Evolutionary conservation across 257 asterid species (phyloP).

Genomic region (Jaltomata sinuosa): DNA sequence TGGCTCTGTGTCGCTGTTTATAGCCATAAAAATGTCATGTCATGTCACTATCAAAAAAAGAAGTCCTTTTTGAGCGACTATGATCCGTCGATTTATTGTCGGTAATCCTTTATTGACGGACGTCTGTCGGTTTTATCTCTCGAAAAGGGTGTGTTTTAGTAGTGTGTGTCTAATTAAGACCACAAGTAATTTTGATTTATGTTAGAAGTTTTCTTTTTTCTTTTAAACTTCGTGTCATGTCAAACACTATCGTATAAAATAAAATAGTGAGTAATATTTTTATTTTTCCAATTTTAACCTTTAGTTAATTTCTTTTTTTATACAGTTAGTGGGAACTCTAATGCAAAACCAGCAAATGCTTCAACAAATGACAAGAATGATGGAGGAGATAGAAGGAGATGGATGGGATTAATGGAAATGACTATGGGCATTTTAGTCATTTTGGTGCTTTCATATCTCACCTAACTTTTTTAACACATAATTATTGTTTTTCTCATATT

Average conservation of each 20-base stretch:
- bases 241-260: background rate
- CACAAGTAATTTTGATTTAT: background rate
- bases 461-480: background rate
- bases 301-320: background rate
- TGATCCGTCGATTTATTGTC: background rate
- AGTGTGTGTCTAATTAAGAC: background rate
- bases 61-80: background rate
- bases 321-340: background rate
- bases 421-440: background rate
- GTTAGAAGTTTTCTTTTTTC: background rate
- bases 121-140: background rate
- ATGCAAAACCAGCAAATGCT: background rate
- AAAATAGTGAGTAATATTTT: background rate
- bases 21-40: background rate
- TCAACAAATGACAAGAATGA: background rate
- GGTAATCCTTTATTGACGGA: background rate
- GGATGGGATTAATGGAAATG: background rate
- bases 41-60: background rate
- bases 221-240: background rate
- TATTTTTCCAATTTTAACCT: background rate
- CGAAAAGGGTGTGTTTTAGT: background rate
- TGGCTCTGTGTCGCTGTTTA: background rate
- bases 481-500: background rate
- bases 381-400: background rate
- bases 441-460: conserved; percentile 13